Conservation (phyloP, 345 rosid genomes). For the Camelina sativa region DNA sequence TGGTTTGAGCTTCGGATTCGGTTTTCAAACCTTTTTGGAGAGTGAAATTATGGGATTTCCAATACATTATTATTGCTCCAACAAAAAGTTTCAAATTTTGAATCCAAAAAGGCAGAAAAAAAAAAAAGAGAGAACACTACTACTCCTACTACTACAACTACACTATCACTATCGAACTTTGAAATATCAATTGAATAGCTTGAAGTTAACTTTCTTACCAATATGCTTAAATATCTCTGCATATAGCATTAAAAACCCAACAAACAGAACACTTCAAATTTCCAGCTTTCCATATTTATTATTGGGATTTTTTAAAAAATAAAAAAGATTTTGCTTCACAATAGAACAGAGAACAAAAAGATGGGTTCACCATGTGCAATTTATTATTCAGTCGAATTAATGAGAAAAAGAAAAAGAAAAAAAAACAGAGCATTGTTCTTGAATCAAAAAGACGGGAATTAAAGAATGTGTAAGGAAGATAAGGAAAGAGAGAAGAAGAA, state of each 20-base stretch:
- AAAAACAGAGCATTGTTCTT: conserved; percentile 4
- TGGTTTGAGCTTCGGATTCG: conserved; percentile 34
- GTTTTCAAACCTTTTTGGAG: conserved; percentile 10
- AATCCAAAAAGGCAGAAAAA: conserved; percentile 22
- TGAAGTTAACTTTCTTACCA: conserved; percentile 15
- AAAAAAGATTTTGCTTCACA: conserved; percentile 11
- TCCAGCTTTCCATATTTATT: conserved; percentile 25
- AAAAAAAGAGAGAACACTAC: neutral
- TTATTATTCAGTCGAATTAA: neutral
- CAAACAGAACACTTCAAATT: conserved; percentile 3
- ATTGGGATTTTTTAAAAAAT: neutral
- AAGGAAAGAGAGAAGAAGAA: neutral
- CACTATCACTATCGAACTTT: conserved; percentile 13
- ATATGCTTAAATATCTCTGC: conserved; percentile 26
- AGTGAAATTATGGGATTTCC: conserved; percentile 32
- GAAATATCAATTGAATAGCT: conserved; percentile 11
- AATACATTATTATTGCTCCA: conserved; percentile 39
- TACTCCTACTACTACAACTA: neutral
- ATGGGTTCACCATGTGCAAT: neutral
- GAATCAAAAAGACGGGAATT: neutral
- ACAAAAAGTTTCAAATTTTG: conserved; percentile 40
- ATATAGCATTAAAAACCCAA: conserved; percentile 19
- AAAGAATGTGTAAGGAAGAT: conserved; percentile 15
- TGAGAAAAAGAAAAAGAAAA: neutral
- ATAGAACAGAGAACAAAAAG: conserved; percentile 7